A percentile compares a stretch with the other conserved stretches of the same genome.
These are phyloP conservation scores for Hymenoscyphus fraxineus DNA, from an alignment of 2,329 filamentous ascomycete genomes.

Conservation along the genomic window DNA sequence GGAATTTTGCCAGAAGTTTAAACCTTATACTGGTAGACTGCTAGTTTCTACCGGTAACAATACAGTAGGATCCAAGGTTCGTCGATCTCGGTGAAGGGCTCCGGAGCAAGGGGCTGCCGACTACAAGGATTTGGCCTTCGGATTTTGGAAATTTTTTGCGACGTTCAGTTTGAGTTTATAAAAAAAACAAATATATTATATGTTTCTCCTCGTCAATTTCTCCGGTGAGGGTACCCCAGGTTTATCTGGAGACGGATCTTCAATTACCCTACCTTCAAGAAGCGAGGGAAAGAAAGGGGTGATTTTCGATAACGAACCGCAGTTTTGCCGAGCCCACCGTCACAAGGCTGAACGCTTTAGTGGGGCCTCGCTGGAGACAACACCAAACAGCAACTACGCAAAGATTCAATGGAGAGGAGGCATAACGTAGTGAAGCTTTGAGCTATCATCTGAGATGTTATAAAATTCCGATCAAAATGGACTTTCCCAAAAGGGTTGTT, in stretches of 20 bases:
- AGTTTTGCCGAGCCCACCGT: neutral
- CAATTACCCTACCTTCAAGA: neutral
- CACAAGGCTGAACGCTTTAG: neutral
- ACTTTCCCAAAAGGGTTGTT: conserved; percentile 44
- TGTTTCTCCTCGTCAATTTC: too few relatives aligned
- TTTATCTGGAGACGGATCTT: too few relatives aligned
- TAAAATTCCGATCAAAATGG: conserved; percentile 31
- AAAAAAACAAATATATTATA: too few relatives aligned
- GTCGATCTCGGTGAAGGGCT: too few relatives aligned
- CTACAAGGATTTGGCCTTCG: too few relatives aligned
- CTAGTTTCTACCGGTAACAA: too few relatives aligned
- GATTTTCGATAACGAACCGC: neutral
- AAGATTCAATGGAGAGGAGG: neutral
- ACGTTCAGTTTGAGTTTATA: too few relatives aligned
- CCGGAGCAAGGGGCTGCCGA: too few relatives aligned
- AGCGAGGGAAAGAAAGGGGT: neutral
- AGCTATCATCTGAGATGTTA: neutral
- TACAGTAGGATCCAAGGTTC: too few relatives aligned
- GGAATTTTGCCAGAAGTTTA: neutral
- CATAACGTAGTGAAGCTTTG: neutral
- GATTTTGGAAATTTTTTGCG: too few relatives aligned
- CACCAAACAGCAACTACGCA: neutral
- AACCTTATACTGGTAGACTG: neutral
- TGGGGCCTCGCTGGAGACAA: neutral
- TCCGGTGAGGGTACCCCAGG: too few relatives aligned